Evolutionary conservation across 306 rosid species (phyloP), one percentile per base, ranked within the genome.

Genomic region (Oxytropis ochrocephala): DNA sequence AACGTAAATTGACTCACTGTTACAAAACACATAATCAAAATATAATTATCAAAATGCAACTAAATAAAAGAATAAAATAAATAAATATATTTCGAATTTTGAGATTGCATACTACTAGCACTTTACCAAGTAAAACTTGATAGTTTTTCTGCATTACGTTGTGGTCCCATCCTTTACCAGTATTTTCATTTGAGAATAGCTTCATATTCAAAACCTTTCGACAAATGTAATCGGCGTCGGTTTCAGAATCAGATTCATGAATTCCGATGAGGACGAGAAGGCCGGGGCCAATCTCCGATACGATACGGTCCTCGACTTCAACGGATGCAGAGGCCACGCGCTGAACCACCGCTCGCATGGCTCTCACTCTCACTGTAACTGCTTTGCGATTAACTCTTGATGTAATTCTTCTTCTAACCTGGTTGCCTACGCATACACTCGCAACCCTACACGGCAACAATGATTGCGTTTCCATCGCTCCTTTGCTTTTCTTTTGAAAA

Each of bases 1-100:
- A 93, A 71, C 33, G 98, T 90, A 75, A 93, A 93, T 72, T 93
- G 98, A 79, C 98, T 93, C 81, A 86, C 98, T 93, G 86, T 65
- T 62, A 64, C 73, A 84, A 84, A 72, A 58, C 70, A 72, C 74
- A 66, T 18, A 24, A 8, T 49, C 29, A 47, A 56, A 43, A 7
- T 51, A 19, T 51, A 19, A 72, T 18, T 27, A 50, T 5, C 38
- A 14, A 14, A 36, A 17, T 52, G 16, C 11, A 33, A 33, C n/a
- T 10, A 8, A 33, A 18, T 41, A 13, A 42, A 54, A 24, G 12
- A 29, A 52, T 27, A 27, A 32, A 4, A 7, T 14, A 38, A 33
- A 13, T 5, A 36, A 36, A 36, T 1, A 36, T 5, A n/a, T 46
- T 48, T 1, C 29, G 2, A 38, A 38, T 33, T 11, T 3, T 32